A percentile compares a stretch with the other conserved stretches of the same genome.
Evolutionary conservation across 2,329 filamentous ascomycete species (phyloP).

Genomic region (Albifimbria verrucaria): DNA sequence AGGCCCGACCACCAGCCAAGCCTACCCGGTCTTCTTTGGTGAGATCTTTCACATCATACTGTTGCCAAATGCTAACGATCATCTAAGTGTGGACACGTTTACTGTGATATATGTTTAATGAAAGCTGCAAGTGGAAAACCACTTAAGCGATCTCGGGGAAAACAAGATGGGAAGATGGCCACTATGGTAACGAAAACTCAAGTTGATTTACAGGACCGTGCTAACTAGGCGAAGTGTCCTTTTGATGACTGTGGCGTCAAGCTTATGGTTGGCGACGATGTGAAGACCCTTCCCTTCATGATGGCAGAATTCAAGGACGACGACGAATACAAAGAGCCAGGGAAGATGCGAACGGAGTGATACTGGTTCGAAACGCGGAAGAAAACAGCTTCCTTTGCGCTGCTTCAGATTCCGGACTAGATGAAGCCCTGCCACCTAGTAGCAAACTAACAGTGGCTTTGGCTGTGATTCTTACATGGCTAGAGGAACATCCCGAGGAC

Average conservation of each 20-base stretch:
- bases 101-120: too few species aligned
- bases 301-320: accelerated
- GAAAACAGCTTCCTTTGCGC: slow-evolving; percentile 20
- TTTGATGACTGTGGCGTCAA: accelerated
- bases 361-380: slow-evolving; percentile 1
- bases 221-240: not conserved
- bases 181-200: too few species aligned
- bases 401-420: not conserved
- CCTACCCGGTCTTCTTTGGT: not conserved
- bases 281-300: slow-evolving; percentile 5
- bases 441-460: slow-evolving; percentile 29
- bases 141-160: too few species aligned
- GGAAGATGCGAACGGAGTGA: slow-evolving; percentile 17
- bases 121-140: too few species aligned
- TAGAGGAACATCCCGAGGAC: slow-evolving; percentile 24
- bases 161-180: too few species aligned
- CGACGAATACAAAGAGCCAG: not conserved
- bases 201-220: not conserved
- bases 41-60: too few species aligned
- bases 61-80: too few species aligned
- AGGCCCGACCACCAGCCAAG: not conserved
- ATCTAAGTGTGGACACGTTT: too few species aligned
- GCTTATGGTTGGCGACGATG: not conserved
- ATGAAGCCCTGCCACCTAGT: slow-evolving; percentile 15
- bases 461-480: slow-evolving; percentile 29